Conservation (phyloP, 1,139 yeast species). For the Starmera stellimalicola region DNA sequence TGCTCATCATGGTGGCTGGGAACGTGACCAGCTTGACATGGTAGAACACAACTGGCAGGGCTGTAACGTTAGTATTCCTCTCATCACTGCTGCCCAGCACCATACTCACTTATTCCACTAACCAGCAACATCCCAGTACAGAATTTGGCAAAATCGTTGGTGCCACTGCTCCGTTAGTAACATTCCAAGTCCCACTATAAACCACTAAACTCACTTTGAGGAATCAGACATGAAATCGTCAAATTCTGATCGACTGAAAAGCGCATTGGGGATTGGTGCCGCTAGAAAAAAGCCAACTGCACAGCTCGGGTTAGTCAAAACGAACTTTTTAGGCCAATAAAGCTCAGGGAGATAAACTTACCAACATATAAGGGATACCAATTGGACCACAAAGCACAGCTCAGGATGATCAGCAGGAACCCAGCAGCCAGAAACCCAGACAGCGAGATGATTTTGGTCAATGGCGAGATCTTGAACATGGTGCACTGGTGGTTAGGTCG, state of each 20-base stretch:
- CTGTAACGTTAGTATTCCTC: constrained; percentile 20
- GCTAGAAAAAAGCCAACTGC: constrained; percentile 49
- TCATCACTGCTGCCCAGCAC: too few species aligned
- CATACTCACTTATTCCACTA: constrained; percentile 34
- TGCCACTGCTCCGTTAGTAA: constrained; percentile 32
- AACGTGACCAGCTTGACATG: constrained; percentile 49
- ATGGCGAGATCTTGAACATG: constrained; percentile 32
- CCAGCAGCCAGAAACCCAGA: constrained; percentile 68
- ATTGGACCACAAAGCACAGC: constrained; percentile 65
- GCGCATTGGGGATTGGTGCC: constrained; percentile 64
- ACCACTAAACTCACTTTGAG: constrained; percentile 15
- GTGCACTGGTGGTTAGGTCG: background rate
- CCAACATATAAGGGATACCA: constrained; percentile 65
- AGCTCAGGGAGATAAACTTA: constrained; percentile 13
- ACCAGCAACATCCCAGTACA: constrained; percentile 58
- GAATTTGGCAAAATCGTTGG: constrained; percentile 51
- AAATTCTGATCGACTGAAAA: constrained; percentile 35
- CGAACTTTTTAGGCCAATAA: constrained; percentile 2
- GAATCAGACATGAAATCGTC: constrained; percentile 61
- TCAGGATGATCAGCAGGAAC: constrained; percentile 57
- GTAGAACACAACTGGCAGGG: constrained; percentile 54
- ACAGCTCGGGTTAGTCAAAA: too few species aligned
- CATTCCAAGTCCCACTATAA: background rate
- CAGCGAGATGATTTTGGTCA: constrained; percentile 61
- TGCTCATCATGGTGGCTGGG: constrained; percentile 57